Evolutionary conservation across 2,329 filamentous ascomycete species (phyloP), one percentile per base, ranked within the genome.

Genomic region (Trichoderma atrobrunneum): DNA sequence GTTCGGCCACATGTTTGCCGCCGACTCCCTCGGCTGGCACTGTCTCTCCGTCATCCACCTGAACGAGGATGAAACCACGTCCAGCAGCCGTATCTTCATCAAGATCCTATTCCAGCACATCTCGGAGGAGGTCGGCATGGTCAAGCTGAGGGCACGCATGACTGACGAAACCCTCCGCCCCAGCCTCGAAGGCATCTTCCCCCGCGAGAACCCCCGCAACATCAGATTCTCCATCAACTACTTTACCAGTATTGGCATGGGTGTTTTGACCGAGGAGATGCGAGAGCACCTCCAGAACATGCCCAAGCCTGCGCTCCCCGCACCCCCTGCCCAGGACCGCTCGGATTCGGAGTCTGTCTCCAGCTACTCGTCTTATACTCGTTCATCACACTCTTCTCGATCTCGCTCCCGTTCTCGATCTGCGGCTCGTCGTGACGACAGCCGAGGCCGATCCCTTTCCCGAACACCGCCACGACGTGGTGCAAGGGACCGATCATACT

Each of bases 161-260:
- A 89, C 87, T 75, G 94, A 97, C 76, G 92, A 96, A 57, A 87
- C 90, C 64, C 85, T 98, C 51, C 90, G 91, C 73, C 90, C 94
- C 64, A 92, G 89, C 79, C 89, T 98, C 72, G 89, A 91, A 51
- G 95, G 95, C 34, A 85, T 99, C 57, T 98, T 99, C 86, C 96
- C 96, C 0, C 91, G 86, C 73, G 95, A 98, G 80, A 93, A 94
- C 78, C 90, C 94, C 28, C 91, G 93, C 79, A 96, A 98, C 82
- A 94, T 95, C 51, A 91, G 95, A 69, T 99, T 99, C 86, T 93
- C 95, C 65, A 97, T 99, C 90, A 99, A 99, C 83, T 99, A 98
- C 87, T 98, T 99, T 81, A 99, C 96, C 11, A 96, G 94, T 78
- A 97, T 99, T 78, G 94, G 95, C 72, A 97, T 99, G 93, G 96